A percentile compares a stretch with the other conserved stretches of the same genome.
These are phyloP conservation scores for Flueggea neowawraea DNA, from an alignment of 441 rosid genomes.

Conservation along the genomic window DNA sequence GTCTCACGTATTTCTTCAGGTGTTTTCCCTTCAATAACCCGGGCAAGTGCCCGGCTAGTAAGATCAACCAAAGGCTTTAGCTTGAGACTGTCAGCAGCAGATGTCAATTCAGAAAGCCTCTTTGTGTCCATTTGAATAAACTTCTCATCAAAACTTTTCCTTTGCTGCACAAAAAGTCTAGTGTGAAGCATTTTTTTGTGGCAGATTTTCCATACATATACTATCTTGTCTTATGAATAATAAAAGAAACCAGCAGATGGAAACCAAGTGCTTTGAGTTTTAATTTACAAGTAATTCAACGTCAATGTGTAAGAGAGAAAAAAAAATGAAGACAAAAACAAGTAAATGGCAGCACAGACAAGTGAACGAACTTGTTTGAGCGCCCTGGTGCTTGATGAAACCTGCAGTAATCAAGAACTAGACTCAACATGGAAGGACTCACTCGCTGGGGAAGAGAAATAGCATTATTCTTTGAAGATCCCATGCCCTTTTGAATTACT, in stretches of 20 bases:
- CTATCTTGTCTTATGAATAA: no score
- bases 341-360: no score
- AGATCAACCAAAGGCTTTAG: slow-evolving; percentile 72
- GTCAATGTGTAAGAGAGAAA: no score
- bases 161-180: slow-evolving; percentile 53
- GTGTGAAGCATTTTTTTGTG: neutral
- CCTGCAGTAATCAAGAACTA: slow-evolving; percentile 65
- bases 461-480: slow-evolving; percentile 58
- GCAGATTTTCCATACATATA: no score
- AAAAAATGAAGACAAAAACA: no score
- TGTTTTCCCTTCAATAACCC: slow-evolving; percentile 67
- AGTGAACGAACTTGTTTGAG: slow-evolving; percentile 81
- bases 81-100: slow-evolving; percentile 72
- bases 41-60: slow-evolving; percentile 62
- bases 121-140: slow-evolving; percentile 63
- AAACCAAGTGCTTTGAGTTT: no score
- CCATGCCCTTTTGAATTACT: slow-evolving; percentile 51
- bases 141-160: slow-evolving; percentile 58
- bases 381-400: slow-evolving; percentile 68
- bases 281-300: no score
- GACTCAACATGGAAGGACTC: slow-evolving; percentile 47
- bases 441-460: slow-evolving; percentile 62
- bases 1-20: slow-evolving; percentile 75
- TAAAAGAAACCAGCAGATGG: no score
- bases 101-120: slow-evolving; percentile 62